Percentiles rank a stretch among this genome's conserved stretches.
Conservation (phyloP, 495 filamentous ascomycete genomes). For the Trichocladium uniseriatum region DNA sequence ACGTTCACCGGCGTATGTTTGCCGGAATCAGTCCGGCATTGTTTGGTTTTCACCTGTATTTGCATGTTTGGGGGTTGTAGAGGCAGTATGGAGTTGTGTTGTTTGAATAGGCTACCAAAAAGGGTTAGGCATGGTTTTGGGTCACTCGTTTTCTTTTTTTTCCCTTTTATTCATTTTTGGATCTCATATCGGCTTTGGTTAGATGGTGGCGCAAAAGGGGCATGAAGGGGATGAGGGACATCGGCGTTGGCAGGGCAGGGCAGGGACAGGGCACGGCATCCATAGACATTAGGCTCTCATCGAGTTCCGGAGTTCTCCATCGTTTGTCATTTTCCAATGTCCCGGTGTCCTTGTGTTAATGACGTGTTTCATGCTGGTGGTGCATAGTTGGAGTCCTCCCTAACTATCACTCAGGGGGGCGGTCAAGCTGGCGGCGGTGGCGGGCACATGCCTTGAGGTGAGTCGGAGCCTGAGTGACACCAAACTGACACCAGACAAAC, state of each 20-base stretch:
- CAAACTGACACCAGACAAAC: too few species aligned
- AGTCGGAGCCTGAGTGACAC: conserved; percentile 3
- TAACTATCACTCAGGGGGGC: too few species aligned
- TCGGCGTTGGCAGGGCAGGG: not conserved
- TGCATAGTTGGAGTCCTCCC: too few species aligned
- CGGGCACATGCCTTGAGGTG: too few species aligned
- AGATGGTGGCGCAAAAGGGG: not conserved
- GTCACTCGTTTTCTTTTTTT: not conserved
- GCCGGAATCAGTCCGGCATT: too few species aligned
- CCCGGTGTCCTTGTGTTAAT: not conserved
- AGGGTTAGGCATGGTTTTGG: not conserved
- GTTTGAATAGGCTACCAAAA: not conserved
- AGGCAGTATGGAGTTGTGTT: not conserved
- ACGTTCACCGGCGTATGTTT: too few species aligned
- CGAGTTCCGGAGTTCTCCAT: not conserved
- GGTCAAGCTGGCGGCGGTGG: too few species aligned
- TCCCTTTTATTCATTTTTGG: not conserved
- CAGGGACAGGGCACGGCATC: not conserved
- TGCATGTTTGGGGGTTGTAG: too few species aligned
- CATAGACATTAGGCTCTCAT: not conserved
- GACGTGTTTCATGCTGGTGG: conserved; percentile 8
- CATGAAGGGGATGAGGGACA: not conserved
- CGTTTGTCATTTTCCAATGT: not conserved
- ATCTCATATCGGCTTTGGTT: not conserved
- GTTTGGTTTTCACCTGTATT: not conserved